Percentiles rank a stretch among this genome's conserved stretches.
Evolutionary conservation across 2,329 filamentous ascomycete species (phyloP).

Genomic region (Triangularia setosa): DNA sequence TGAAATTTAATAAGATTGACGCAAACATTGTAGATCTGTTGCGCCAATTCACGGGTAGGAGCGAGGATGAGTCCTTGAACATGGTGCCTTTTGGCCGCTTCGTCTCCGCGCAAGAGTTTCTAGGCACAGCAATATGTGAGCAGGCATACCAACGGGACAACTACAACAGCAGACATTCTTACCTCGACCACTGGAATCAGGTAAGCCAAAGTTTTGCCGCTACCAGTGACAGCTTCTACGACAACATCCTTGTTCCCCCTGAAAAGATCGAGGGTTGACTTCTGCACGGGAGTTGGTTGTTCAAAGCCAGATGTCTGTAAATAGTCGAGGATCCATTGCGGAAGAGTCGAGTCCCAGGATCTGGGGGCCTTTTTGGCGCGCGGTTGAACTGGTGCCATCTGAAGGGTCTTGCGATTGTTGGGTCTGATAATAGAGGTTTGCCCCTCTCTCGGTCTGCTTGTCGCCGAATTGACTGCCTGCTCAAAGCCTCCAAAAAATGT

Average conservation of each 20-base stretch:
- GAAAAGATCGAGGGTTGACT: constrained; percentile 73
- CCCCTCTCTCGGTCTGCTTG: neutral
- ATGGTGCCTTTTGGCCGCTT: constrained; percentile 84
- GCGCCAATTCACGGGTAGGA: constrained; percentile 86
- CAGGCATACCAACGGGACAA: constrained; percentile 50
- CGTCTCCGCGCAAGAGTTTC: constrained; percentile 72
- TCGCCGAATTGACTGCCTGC: neutral
- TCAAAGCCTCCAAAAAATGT: neutral
- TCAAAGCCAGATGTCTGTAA: constrained; percentile 70
- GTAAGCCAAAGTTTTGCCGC: constrained; percentile 85
- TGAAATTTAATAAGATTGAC: constrained; percentile 78
- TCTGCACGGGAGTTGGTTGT: constrained; percentile 77
- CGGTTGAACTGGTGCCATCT: constrained; percentile 23
- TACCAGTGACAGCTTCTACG: constrained; percentile 80
- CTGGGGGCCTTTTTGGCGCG: constrained; percentile 37
- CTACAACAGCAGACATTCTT: neutral
- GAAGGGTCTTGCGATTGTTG: neutral
- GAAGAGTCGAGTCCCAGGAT: constrained; percentile 65
- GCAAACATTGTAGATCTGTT: constrained; percentile 83
- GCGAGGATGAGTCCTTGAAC: constrained; percentile 88
- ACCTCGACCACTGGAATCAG: constrained; percentile 32
- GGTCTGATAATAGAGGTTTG: neutral
- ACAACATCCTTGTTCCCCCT: constrained; percentile 77
- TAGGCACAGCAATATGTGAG: constrained; percentile 55
- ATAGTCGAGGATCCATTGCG: constrained; percentile 74